Conservation (phyloP, 1,139 yeast species). For the Nakaseomyces nivariensis region DNA sequence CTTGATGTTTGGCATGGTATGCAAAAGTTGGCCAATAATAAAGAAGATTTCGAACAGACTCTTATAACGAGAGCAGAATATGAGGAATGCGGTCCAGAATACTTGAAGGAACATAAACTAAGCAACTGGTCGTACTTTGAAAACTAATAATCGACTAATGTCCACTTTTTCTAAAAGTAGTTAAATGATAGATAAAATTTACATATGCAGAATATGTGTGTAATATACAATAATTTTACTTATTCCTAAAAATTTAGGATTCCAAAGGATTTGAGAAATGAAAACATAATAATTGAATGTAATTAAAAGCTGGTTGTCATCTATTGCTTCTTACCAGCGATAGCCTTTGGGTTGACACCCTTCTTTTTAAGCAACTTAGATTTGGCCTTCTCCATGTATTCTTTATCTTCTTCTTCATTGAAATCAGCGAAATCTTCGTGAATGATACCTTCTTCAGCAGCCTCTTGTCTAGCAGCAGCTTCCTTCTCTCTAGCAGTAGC, state of each 20-base stretch:
- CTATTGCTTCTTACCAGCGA: constrained; percentile 4
- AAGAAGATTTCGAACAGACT: constrained; percentile 37
- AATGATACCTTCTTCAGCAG: constrained; percentile 64
- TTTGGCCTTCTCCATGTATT: constrained; percentile 63
- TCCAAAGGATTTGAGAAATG: background rate
- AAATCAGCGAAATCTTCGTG: constrained; percentile 79
- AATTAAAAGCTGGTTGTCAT: background rate
- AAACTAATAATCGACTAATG: background rate
- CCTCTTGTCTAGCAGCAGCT: constrained; percentile 64
- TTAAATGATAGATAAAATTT: constrained; percentile 2
- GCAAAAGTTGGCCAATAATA: constrained; percentile 61
- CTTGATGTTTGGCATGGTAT: constrained; percentile 92
- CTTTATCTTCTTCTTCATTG: constrained; percentile 66
- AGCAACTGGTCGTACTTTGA: constrained; percentile 42
- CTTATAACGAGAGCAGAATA: constrained; percentile 64
- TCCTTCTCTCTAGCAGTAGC: constrained; percentile 90
- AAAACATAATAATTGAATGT: background rate
- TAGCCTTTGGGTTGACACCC: constrained; percentile 64
- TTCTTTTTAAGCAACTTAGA: constrained; percentile 65
- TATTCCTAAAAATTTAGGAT: background rate
- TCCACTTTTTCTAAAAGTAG: background rate
- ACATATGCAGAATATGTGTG: constrained; percentile 3
- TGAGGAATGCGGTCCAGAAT: constrained; percentile 82
- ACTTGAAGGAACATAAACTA: constrained; percentile 75
- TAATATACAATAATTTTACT: constrained; percentile 1